Evolutionary conservation across 2,329 filamentous ascomycete genomes (phyloP), one percentile per base, ranked within the genome.

Genomic region (Orbilia ellipsospora): DNA sequence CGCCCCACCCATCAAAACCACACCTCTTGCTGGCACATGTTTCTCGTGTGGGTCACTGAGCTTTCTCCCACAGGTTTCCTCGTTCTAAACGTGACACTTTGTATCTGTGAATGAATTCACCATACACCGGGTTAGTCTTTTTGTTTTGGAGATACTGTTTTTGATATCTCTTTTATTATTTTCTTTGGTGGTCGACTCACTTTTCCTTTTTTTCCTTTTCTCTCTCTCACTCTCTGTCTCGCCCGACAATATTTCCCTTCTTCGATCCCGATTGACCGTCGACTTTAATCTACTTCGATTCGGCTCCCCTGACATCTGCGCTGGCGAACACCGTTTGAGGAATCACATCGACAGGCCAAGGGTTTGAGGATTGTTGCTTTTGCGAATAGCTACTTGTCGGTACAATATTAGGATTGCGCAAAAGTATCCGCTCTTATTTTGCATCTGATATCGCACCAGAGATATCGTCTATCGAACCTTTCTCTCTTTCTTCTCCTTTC

Each of bases 371-470:
- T 52, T 68, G 28, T 23, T 60, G 44, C 44, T 66, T 66, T 66
- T 15, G 45, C 54, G 54, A 68, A 54, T 55, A 55, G 54, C 31
- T 36, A 36, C 1, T 6, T 26, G n/a, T 44, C 40, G 59, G 52
- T 74, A 42, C 70, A 55, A 64, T 60, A 67, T 67, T 50, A 36
- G 63, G 52, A 63, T 67, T 73, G 59, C 56, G 50, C 60, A 36
- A 73, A 73, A 67, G 62, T 67, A 74, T 52, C 70, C 70, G 57
- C 56, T 63, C 67, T 63, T 65, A 42, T 52, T 60, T 52, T 40
- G 57, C 44, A 40, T 74, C 57, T 36, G 31, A 63, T 68, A 74
- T 51, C 42, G 63, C 51, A 59, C 56, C 36, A 50, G 23, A 73
- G 70, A 74, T 64, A 74, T 31, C 48, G 42, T 62, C 56, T 61